phyloP scores from a whole-genome alignment of 1,139 yeast genomes.

The Chernovozyma sophiae-reginae region DNA sequence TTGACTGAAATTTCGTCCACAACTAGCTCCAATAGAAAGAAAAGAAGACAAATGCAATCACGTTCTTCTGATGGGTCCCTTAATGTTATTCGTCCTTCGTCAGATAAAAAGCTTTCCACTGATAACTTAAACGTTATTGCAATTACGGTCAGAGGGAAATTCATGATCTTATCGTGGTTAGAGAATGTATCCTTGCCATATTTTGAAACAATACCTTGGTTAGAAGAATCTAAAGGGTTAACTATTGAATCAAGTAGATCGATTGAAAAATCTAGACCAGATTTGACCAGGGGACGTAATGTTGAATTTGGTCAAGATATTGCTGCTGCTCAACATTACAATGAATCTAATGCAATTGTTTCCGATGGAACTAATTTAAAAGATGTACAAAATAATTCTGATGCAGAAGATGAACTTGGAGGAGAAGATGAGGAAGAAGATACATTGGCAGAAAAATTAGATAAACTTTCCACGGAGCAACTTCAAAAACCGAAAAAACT shows the following conservation, averaged over 20 bases:
- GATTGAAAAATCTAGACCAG: conserved; percentile 39
- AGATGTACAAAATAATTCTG: conserved; percentile 42
- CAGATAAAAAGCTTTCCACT: conserved; percentile 28
- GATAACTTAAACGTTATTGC: conserved; percentile 41
- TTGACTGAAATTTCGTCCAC: conserved; percentile 22
- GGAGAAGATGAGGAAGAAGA: conserved; percentile 37
- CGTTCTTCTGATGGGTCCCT: conserved; percentile 45
- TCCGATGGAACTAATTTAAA: conserved; percentile 62
- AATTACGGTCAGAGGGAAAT: conserved; percentile 32
- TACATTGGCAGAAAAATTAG: conserved; percentile 60
- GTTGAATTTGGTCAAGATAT: conserved; percentile 58
- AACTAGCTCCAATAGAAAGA: conserved; percentile 23
- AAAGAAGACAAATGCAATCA: conserved; percentile 42
- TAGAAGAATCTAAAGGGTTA: conserved; percentile 29
- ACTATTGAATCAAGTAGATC: conserved; percentile 21
- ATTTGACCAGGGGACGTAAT: conserved; percentile 34
- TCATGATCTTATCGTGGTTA: conserved; percentile 59
- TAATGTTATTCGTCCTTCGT: conserved; percentile 40
- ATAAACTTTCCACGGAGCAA: conserved; percentile 25
- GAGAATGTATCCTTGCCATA: conserved; percentile 65
- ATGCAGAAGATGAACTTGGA: conserved; percentile 39
- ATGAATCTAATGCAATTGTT: conserved; percentile 64
- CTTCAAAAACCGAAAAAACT: conserved; percentile 19
- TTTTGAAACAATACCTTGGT: conserved; percentile 60
- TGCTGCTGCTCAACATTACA: conserved; percentile 66